Evolutionary conservation across 805 yeast species (phyloP).

Genomic region (Kluyveromyces lactis): DNA sequence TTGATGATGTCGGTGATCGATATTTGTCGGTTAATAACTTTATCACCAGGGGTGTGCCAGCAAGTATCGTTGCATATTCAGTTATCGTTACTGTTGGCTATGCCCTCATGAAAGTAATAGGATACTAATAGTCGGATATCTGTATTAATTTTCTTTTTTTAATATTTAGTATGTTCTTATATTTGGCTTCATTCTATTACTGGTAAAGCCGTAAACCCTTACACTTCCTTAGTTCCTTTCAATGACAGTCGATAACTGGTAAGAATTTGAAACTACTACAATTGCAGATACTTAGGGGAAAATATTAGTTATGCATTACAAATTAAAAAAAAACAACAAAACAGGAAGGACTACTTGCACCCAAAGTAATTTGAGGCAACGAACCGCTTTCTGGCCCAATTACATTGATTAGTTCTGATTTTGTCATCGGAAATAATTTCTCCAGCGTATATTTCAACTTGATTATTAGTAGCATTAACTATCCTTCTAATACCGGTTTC

Average conservation of each 20-base stretch:
- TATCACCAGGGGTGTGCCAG: slow-evolving; percentile 85
- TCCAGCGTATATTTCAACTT: slow-evolving; percentile 63
- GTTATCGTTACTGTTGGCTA: slow-evolving; percentile 77
- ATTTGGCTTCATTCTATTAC: no score
- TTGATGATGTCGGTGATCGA: slow-evolving; percentile 86
- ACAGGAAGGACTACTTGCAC: slow-evolving; percentile 12
- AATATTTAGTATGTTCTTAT: no score
- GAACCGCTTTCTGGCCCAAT: slow-evolving; percentile 60
- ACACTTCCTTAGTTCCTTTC: no score
- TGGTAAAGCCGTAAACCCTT: no score
- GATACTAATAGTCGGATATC: slow-evolving; percentile 30
- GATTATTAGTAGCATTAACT: slow-evolving; percentile 56
- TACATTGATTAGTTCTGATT: slow-evolving; percentile 35
- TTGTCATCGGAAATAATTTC: slow-evolving; percentile 44
- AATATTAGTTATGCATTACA: no score
- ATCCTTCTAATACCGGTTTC: slow-evolving; percentile 71
- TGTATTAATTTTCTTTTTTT: no score
- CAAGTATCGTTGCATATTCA: slow-evolving; percentile 65
- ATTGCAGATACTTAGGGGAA: no score
- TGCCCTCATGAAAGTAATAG: slow-evolving; percentile 52
- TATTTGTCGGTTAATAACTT: slow-evolving; percentile 82
- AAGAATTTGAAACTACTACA: no score
- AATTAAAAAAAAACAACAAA: not conserved
- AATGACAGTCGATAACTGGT: no score
- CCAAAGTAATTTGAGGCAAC: slow-evolving; percentile 78